phyloP scores from a whole-genome alignment of 495 filamentous ascomycete genomes.

The Tuber microsphaerosporum region DNA sequence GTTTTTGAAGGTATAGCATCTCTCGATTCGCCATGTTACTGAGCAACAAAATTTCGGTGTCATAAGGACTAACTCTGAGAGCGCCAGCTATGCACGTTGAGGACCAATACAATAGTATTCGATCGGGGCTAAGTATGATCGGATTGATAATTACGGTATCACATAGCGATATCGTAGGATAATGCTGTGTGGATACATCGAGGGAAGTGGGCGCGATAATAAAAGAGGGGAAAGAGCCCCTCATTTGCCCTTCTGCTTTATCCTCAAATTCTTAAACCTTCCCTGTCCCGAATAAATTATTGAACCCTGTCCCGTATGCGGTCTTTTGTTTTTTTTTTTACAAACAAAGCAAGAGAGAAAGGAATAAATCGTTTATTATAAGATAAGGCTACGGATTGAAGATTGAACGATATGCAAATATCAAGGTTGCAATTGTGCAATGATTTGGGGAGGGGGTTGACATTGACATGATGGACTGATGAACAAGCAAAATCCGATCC shows the following conservation, averaged over 20 bases:
- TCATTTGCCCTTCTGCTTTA: neutral
- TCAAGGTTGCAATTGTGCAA: neutral
- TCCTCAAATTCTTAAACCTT: neutral
- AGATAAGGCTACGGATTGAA: neutral
- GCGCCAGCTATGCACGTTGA: neutral
- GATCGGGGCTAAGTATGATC: neutral
- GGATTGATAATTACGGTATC: neutral
- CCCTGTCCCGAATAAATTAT: neutral
- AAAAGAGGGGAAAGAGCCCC: conserved; percentile 3
- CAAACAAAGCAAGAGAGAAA: neutral
- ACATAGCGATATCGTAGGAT: neutral
- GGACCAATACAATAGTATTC: neutral
- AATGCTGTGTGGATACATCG: neutral
- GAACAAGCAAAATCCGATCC: conserved; percentile 4
- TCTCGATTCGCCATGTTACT: neutral
- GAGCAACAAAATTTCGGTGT: neutral
- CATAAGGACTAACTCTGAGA: neutral
- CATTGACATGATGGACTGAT: neutral
- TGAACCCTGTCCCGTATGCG: neutral
- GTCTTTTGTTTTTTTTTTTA: neutral
- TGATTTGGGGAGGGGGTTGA: neutral
- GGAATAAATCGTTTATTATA: neutral
- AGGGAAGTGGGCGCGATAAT: neutral
- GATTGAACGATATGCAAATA: neutral
- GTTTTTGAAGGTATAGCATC: neutral